Conservation (phyloP, 345 rosid species). For the Eucalyptus curtisii region DNA sequence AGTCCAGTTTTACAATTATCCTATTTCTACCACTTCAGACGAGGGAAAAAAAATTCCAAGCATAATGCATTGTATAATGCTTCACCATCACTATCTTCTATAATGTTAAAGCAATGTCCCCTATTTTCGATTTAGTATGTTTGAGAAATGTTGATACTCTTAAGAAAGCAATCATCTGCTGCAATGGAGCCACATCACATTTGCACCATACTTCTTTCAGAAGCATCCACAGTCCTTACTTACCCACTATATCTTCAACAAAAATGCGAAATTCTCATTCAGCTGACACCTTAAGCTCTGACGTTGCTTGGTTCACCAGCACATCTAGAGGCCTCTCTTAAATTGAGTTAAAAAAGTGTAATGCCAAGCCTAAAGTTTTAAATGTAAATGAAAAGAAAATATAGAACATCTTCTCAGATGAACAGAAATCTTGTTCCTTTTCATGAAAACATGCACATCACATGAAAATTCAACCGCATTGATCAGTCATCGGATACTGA, state of each 20-base stretch:
- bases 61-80: not conserved
- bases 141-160: not conserved
- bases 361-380: not conserved
- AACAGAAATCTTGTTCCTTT: not conserved
- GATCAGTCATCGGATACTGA: not conserved
- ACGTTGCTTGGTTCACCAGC: not conserved
- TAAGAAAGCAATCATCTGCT: not conserved
- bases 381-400: not conserved
- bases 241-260: not conserved
- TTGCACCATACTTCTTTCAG: not conserved
- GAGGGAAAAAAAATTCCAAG: not conserved
- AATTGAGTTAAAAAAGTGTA: not conserved
- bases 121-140: not conserved
- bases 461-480: not conserved
- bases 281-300: not conserved
- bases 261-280: not conserved
- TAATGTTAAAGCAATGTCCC: not conserved
- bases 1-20: not conserved
- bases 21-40: not conserved
- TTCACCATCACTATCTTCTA: not conserved
- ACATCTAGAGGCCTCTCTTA: not conserved
- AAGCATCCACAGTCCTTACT: not conserved
- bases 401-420: not conserved
- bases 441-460: not conserved
- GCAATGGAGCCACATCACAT: not conserved